These are phyloP conservation scores for California macrophylla DNA, from an alignment of 441 rosid species.

Conservation along the genomic window DNA sequence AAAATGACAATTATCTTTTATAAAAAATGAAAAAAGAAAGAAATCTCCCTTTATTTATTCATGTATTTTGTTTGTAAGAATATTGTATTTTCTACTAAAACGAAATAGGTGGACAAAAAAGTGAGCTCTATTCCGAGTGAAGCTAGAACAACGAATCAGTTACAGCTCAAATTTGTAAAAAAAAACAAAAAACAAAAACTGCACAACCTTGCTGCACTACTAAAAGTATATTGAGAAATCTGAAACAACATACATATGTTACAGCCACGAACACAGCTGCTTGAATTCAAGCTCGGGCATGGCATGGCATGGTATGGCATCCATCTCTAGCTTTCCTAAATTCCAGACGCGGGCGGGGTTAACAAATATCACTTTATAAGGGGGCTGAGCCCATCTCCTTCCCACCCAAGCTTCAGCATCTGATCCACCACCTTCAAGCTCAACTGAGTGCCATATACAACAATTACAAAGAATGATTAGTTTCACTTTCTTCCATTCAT, in stretches of 20 bases:
- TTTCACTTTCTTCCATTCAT: too few relatives aligned
- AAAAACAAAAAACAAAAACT: neutral
- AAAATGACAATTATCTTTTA: too few relatives aligned
- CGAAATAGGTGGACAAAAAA: neutral
- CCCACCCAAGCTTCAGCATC: slow-evolving; percentile 98
- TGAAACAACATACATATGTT: slow-evolving; percentile 28
- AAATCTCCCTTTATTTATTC: too few relatives aligned
- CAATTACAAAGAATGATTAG: neutral
- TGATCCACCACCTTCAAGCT: slow-evolving; percentile 93
- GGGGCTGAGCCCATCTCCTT: slow-evolving; percentile 76
- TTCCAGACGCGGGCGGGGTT: slow-evolving; percentile 6
- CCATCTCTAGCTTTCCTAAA: neutral
- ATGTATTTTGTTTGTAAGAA: neutral
- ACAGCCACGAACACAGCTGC: slow-evolving; percentile 24
- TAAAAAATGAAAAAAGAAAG: too few relatives aligned
- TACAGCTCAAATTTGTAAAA: neutral
- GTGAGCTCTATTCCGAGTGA: neutral
- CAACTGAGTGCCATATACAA: slow-evolving; percentile 43
- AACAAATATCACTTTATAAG: slow-evolving; percentile 39
- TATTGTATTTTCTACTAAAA: neutral
- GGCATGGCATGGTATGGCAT: too few relatives aligned
- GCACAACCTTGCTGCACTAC: neutral
- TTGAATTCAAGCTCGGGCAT: too few relatives aligned
- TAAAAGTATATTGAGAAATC: neutral
- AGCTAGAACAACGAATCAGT: neutral